Evolutionary conservation across 2,329 filamentous ascomycete species (phyloP), one percentile per base, ranked within the genome.

Genomic region (Apiospora aurea): DNA sequence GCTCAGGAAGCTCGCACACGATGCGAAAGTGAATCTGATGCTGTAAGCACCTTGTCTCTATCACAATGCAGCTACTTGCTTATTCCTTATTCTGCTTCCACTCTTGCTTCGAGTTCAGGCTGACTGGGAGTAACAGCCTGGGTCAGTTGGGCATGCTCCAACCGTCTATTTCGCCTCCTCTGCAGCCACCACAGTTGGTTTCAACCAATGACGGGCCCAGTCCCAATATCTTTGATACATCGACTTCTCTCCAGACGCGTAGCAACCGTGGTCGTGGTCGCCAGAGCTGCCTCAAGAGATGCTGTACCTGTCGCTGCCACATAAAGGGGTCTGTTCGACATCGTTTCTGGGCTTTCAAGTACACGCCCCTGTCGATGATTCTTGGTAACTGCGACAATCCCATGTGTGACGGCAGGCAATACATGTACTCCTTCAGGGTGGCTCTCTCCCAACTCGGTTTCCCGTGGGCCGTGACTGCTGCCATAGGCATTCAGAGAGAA

Each of bases 291-390:
- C 16, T 26, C 8, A 16, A 49, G 10, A 67, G 44, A 43, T 29
- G 21, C 10, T 71, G 70, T 41, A 13, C 16, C 18, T 71, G 70
- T 11, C 38, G 53, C 14, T 71, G 70, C 29, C 70, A 71, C 18
- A 49, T 1, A 7, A 67, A 43, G 16, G 70, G 61, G 10, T 13
- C 26, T 10, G 14, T 64, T 1, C 29, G 10, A 1, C 24, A 44
- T 29, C 70, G 70, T 4, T 71, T 71, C 11, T 71, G 61, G 70
- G 34, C 44, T n/a, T 67, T 67, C 57, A 44, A 67, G 8, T 71
- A 71, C 29, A 71, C 61, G 2, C 70, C 70, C 5, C 47, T 71
- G 26, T 71, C 61, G 6, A 51, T 67, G 43, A 46, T 71, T 5
- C 44, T 71, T 14, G 46, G n/a, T 5, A 21, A 43, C 13, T 71